phyloP scores from a whole-genome alignment of 352 stramenopile genomes.

The Blastocystis sp. region DNA sequence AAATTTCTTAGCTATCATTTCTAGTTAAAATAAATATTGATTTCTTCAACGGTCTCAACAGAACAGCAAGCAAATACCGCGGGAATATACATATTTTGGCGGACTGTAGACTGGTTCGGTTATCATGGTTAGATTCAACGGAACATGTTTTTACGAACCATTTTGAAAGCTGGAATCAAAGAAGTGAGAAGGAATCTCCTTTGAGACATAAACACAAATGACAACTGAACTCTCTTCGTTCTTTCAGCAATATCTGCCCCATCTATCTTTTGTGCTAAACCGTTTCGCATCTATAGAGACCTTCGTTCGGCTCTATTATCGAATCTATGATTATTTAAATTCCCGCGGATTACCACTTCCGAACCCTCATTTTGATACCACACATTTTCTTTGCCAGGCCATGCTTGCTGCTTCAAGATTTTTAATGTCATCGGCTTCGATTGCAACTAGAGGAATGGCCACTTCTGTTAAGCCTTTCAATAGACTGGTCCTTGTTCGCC shows the following conservation, averaged over 20 bases:
- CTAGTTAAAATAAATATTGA: neutral
- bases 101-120: neutral
- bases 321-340: neutral
- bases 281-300: too few species aligned
- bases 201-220: too few species aligned
- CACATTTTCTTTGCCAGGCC: neutral
- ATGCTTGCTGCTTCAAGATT: neutral
- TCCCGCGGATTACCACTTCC: neutral
- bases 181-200: too few species aligned
- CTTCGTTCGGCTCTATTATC: too few species aligned
- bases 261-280: too few species aligned
- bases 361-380: neutral
- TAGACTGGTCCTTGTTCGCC: constrained; percentile 25
- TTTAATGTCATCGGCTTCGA: neutral
- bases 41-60: neutral
- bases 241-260: too few species aligned
- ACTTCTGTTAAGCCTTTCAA: constrained; percentile 25
- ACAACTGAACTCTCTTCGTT: too few species aligned
- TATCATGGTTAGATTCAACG: too few species aligned
- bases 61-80: neutral
- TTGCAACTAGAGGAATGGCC: neutral
- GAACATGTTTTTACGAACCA: too few species aligned
- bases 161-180: too few species aligned
- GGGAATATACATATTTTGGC: neutral
- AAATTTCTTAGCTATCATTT: neutral